A percentile compares a stretch with the other conserved stretches of the same genome.
Conservation (phyloP, 2,329 filamentous ascomycete species). For the Pseudopithomyces maydicus region DNA sequence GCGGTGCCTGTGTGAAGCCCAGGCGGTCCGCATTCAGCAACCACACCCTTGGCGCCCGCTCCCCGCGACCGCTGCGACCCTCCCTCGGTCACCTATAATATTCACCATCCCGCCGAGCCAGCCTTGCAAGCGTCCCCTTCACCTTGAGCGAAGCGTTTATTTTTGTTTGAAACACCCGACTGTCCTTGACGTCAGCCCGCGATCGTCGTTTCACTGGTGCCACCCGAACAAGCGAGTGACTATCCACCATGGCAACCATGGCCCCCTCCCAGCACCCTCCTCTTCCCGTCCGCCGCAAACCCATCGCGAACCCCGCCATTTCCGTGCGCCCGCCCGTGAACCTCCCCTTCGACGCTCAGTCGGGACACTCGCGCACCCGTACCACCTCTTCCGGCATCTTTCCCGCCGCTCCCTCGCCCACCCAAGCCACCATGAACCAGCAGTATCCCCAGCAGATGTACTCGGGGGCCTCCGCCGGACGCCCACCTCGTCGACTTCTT, state of each 20-base stretch:
- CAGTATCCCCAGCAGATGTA: constrained; percentile 39
- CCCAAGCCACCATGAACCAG: constrained; percentile 37
- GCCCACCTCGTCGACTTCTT: constrained; percentile 72
- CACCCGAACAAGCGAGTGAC: constrained; percentile 23
- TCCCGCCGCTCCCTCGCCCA: constrained; percentile 26
- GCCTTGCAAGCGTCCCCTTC: constrained; percentile 2
- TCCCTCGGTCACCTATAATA: constrained; percentile 7
- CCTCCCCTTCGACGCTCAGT: constrained; percentile 26
- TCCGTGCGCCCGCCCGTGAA: constrained; percentile 31
- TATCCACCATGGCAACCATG: constrained; percentile 4
- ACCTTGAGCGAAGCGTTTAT: constrained; percentile 4
- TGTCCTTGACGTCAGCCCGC: constrained; percentile 30
- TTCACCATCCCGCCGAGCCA: constrained; percentile 12
- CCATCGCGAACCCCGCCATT: constrained; percentile 38
- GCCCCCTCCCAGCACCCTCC: constrained; percentile 10
- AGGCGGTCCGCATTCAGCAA: neutral
- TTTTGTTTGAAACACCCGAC: constrained; percentile 20
- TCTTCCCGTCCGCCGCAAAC: constrained; percentile 40
- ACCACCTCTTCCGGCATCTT: constrained; percentile 46
- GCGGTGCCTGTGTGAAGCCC: constrained; percentile 24
- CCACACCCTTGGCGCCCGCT: neutral
- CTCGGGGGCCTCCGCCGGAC: constrained; percentile 56
- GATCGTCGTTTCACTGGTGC: constrained; percentile 31
- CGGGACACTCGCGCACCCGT: constrained; percentile 42
- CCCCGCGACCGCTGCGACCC: constrained; percentile 11